Base-by-base conservation (phyloP, 2,329 filamentous ascomycete species). In the Talaromyces sp. region DNA sequence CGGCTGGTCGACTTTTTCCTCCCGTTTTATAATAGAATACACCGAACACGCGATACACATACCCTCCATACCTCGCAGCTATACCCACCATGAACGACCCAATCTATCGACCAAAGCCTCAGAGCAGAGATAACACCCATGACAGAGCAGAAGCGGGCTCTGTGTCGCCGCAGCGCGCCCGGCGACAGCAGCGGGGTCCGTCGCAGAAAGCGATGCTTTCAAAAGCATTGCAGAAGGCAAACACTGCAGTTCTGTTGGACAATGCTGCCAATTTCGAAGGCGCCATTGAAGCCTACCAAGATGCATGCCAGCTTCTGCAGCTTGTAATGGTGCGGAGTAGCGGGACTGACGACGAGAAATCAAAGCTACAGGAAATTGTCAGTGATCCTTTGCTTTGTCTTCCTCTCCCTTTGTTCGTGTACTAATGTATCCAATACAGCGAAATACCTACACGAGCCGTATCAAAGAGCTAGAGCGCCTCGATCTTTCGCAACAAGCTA, bases 131-230 rank as follows among this genome's bases (percentile, higher is more conserved):
- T 38, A 59, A 62, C 29, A 65, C 61, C 31, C 57, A 61, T 29
- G 61, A 62, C 57, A 67, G 67, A 21, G 64, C 66, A 32, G 69
- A 67, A 50, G 70, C 68, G 38, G 68, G 68, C 24, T 69, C 67
- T 7, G 62, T 64, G 17, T 67, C 65, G 12, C 64, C 61, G 26
- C 56, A 62, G 66, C n/a, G 63, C 64, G 21, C 69, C 68, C 41
- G 68, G 62, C 72, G 72, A 63, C 43, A 46, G 26, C 73, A 75
- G 61, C 74, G 76, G 63, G 75, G 74, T n/a, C 85, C 85, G 14
- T 91, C 89, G 1, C 89, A 97, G 73, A 97, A 97, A 79, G 90
- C 88, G 11, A 97, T 97, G 92, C 83, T 99, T 38, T 96, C 93
- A n/a, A 90, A 90, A 67, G 94, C 94, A 0, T 79, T 99, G 58